These are phyloP conservation scores for Trichoderma erinaceum DNA, from an alignment of 495 filamentous ascomycete species.

Conservation along the genomic window DNA sequence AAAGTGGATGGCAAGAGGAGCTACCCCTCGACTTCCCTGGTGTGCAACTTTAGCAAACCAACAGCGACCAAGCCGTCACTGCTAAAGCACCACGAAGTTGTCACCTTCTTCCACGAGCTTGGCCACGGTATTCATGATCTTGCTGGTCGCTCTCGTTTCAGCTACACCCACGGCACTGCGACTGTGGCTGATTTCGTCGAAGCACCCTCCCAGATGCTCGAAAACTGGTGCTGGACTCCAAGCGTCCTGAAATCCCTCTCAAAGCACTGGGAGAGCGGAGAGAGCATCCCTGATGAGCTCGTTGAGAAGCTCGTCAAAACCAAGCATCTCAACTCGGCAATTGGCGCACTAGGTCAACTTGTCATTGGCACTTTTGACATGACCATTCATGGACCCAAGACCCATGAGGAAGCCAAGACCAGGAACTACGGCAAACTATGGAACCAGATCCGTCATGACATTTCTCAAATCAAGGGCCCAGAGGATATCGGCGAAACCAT, in stretches of 20 bases:
- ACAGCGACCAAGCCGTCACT: slow-evolving; percentile 55
- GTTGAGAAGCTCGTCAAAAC: slow-evolving; percentile 53
- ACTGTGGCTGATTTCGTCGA: slow-evolving; percentile 60
- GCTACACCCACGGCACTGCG: slow-evolving; percentile 56
- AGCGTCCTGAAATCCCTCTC: slow-evolving; percentile 50
- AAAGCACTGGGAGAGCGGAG: slow-evolving; percentile 48
- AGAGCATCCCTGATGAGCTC: slow-evolving; percentile 53
- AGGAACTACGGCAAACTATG: slow-evolving; percentile 5
- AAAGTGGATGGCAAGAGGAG: slow-evolving; percentile 48
- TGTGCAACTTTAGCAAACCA: slow-evolving; percentile 64
- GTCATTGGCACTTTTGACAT: slow-evolving; percentile 29
- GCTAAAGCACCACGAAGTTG: slow-evolving; percentile 59
- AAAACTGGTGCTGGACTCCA: slow-evolving; percentile 63
- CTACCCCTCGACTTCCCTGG: slow-evolving; percentile 56
- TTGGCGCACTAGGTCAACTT: slow-evolving; percentile 34
- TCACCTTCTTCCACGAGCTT: slow-evolving; percentile 61
- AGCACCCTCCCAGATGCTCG: slow-evolving; percentile 61
- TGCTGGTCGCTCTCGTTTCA: slow-evolving; percentile 46
- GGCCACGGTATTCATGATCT: slow-evolving; percentile 62
- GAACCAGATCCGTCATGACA: slow-evolving; percentile 16
- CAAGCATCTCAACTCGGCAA: slow-evolving; percentile 56
- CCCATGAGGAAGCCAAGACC: slow-evolving; percentile 15
- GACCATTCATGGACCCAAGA: slow-evolving; percentile 15
- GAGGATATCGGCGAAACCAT: slow-evolving; percentile 6
- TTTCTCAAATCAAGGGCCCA: slow-evolving; percentile 16